Evolutionary conservation across 352 stramenopile genomes (phyloP), one percentile per base, ranked within the genome.

Genomic region (Stephanocyclus meneghinianus): DNA sequence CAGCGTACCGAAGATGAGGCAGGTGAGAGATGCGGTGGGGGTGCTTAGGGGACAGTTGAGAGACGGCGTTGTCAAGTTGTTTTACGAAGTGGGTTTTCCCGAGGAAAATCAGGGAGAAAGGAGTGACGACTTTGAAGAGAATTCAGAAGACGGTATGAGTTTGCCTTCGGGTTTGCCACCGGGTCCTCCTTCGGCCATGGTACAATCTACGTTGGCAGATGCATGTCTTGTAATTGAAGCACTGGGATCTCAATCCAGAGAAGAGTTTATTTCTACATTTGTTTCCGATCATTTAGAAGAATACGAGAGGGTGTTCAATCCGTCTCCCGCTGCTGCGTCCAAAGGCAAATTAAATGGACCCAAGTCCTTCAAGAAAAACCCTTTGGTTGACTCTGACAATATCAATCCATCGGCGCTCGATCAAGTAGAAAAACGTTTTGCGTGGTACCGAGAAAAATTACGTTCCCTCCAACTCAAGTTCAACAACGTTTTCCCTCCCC

Each of bases 401-500:
- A 47, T 71, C 42, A 71, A 71, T 29, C 45, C 61, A 68, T 48
- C 76, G 72, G 78, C 61, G 50, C 78, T 97, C 16, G 94, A 97
- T 56, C 79, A 92, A 62, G 81, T 96, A 2, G 95, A 98, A 65
- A 86, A 93, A 57, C 82, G 95, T 61, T 98, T 95, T 82, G 76
- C 91, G 29, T 98, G 95, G 95, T 96, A 96, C 71, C 85, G 93
- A 65, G 86, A 90, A 16, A 76, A 91, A 45, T 80, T 98, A 56
- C 78, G 89, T 11, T 85, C 88, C 55, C 53, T 78, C 56, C 55
- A 85, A 73, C 76, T 95, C 10, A 94, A 94, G 59, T 98, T 98
- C 89, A 92, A 95, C 57, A 83, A 89, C 44, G 93, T 99, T 10
- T 99, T 99, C 76, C 97, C 97, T 0, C 90, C 90, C 51, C 92